These are phyloP conservation scores for Podospora pseudopauciseta DNA, from an alignment of 495 filamentous ascomycete species.

Conservation along the genomic window DNA sequence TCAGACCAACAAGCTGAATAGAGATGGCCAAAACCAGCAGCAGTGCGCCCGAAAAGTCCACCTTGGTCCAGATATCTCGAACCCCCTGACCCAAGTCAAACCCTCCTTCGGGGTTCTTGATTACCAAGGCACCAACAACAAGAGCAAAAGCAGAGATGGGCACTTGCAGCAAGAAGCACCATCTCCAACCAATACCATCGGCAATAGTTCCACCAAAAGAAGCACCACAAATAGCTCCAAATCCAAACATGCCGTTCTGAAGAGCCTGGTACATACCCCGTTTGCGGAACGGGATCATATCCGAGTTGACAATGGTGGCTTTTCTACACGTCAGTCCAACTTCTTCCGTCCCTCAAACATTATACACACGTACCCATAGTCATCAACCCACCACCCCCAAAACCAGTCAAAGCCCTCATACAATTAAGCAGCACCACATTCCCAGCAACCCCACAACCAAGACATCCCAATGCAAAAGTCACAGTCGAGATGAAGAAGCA, in stretches of 20 bases:
- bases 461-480: slow-evolving; percentile 45
- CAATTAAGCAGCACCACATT: slow-evolving; percentile 42
- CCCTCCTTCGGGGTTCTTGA: slow-evolving; percentile 41
- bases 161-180: slow-evolving; percentile 49
- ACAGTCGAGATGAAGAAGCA: slow-evolving; percentile 49
- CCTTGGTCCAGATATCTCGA: slow-evolving; percentile 49
- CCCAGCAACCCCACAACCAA: slow-evolving; percentile 45
- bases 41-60: slow-evolving; percentile 54
- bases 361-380: slow-evolving; percentile 48
- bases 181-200: slow-evolving; percentile 49
- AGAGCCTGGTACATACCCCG: slow-evolving; percentile 63
- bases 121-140: slow-evolving; percentile 50
- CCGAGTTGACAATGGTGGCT: slow-evolving; percentile 64
- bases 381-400: slow-evolving; percentile 60
- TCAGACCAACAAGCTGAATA: slow-evolving; percentile 55
- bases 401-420: slow-evolving; percentile 50
- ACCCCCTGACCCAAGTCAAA: slow-evolving; percentile 23
- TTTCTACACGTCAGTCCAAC: slow-evolving; percentile 9
- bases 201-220: slow-evolving; percentile 48
- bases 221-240: slow-evolving; percentile 49
- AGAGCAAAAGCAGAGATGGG: slow-evolving; percentile 54
- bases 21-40: slow-evolving; percentile 57
- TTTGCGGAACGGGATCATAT: slow-evolving; percentile 61
- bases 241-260: slow-evolving; percentile 60
- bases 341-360: too few species aligned